phyloP scores from a whole-genome alignment of 495 filamentous ascomycete genomes.

The Podospora pseudoanserina region DNA sequence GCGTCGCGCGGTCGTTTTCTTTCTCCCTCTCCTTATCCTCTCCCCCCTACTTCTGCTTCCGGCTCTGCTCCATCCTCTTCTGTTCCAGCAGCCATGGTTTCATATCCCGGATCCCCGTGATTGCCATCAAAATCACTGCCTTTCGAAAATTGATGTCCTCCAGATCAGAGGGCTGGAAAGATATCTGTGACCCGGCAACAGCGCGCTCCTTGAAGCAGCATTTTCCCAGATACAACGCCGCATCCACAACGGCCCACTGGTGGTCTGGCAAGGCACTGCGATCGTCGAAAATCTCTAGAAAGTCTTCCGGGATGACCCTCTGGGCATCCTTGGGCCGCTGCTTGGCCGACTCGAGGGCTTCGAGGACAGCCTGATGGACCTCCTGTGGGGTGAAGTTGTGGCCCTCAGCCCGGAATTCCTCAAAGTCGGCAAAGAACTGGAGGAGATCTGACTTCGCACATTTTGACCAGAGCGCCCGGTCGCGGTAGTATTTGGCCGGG shows the following conservation, averaged over 20 bases:
- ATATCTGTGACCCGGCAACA: not conserved
- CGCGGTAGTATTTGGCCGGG: not conserved
- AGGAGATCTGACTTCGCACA: not conserved
- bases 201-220: not conserved
- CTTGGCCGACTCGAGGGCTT: not conserved
- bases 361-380: not conserved
- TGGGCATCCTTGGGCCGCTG: not conserved
- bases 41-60: too few species aligned
- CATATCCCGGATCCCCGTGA: not conserved
- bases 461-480: not conserved
- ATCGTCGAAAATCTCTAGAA: not conserved
- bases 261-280: not conserved
- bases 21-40: not conserved
- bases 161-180: not conserved
- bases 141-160: not conserved
- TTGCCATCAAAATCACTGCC: not conserved
- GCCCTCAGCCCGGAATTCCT: not conserved
- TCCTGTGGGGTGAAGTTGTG: not conserved
- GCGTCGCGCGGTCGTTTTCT: not conserved
- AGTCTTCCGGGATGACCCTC: not conserved
- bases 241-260: not conserved
- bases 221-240: not conserved
- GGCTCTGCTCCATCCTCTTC: not conserved
- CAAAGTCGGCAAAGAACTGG: not conserved
- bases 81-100: not conserved